These are phyloP conservation scores for Neolentinus lepideus DNA, from an alignment of 1,284 basidiomycete species.

Conservation along the genomic window DNA sequence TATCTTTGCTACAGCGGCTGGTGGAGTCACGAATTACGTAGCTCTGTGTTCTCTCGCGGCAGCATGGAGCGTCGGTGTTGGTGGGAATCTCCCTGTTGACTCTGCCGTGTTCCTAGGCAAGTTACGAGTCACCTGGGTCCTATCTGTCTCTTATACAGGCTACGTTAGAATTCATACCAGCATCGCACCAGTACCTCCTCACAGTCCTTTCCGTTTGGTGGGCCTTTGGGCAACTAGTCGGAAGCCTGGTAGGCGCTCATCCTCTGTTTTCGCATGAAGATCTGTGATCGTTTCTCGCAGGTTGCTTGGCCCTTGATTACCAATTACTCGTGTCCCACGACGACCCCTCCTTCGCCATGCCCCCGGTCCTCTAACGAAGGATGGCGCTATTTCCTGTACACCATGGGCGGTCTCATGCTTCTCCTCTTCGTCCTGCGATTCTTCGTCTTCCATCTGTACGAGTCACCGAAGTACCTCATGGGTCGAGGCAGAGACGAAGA, in stretches of 20 bases:
- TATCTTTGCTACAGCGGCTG: slow-evolving; percentile 57
- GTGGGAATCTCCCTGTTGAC: slow-evolving; percentile 73
- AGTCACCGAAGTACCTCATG: slow-evolving; percentile 74
- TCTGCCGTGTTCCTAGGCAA: slow-evolving; percentile 72
- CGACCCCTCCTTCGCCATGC: slow-evolving; percentile 32
- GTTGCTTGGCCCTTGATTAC: slow-evolving; percentile 63
- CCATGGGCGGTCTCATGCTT: slow-evolving; percentile 57
- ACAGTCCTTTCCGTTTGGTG: slow-evolving; percentile 62
- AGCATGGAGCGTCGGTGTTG: slow-evolving; percentile 58
- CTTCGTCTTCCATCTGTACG: slow-evolving; percentile 67
- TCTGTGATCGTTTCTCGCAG: slow-evolving; percentile 16
- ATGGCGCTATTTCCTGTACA: slow-evolving; percentile 67
- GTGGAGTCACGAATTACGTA: slow-evolving; percentile 46
- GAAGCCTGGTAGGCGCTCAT: slow-evolving; percentile 40
- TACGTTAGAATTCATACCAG: slow-evolving; percentile 46
- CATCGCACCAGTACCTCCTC: slow-evolving; percentile 54
- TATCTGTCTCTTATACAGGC: background rate
- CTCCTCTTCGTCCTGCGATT: slow-evolving; percentile 62
- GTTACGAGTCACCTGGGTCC: slow-evolving; percentile 7
- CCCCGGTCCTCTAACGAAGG: slow-evolving; percentile 46
- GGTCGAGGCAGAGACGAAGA: slow-evolving; percentile 63
- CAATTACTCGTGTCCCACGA: slow-evolving; percentile 47
- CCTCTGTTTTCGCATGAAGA: background rate
- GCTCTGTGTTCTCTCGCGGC: slow-evolving; percentile 47
- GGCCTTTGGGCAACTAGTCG: slow-evolving; percentile 55